Evolutionary conservation across 2,329 filamentous ascomycete genomes (phyloP).

Genomic region (Sporothrix pseudoabietina): DNA sequence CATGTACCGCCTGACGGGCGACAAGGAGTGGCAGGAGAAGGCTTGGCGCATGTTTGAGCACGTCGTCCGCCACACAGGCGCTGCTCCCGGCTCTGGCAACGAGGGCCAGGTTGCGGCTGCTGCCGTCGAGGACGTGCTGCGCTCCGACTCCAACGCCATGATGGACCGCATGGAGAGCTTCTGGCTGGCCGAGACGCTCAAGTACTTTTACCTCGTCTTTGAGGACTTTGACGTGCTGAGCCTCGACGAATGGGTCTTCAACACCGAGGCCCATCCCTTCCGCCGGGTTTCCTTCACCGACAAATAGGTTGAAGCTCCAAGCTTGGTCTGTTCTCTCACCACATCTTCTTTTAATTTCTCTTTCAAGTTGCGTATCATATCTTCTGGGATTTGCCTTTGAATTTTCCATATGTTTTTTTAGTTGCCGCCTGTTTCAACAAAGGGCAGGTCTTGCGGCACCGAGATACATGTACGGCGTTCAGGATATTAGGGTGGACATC

Average conservation of each 20-base stretch:
- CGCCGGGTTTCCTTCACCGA: conserved; percentile 39
- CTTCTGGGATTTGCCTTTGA: conserved; percentile 4
- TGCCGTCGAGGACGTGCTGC: conserved; percentile 67
- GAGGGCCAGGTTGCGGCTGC: conserved; percentile 57
- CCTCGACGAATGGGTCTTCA: conserved; percentile 64
- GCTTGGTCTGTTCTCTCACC: not conserved
- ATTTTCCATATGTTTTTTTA: not conserved
- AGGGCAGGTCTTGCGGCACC: not conserved
- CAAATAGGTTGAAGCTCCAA: not conserved
- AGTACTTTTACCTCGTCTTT: conserved; percentile 68
- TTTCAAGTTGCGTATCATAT: not conserved
- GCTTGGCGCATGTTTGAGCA: conserved; percentile 75
- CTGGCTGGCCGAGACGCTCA: conserved; percentile 70
- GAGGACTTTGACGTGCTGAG: conserved; percentile 60
- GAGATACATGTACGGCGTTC: conserved; percentile 10
- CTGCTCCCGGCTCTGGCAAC: conserved; percentile 41
- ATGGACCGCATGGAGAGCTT: conserved; percentile 74
- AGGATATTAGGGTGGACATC: not conserved
- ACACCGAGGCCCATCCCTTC: conserved; percentile 59
- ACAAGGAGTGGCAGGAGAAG: conserved; percentile 64
- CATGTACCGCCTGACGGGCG: conserved; percentile 73
- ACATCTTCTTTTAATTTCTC: not conserved
- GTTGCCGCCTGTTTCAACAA: not conserved
- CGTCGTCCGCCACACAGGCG: conserved; percentile 62
- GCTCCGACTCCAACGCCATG: conserved; percentile 39